Evolutionary conservation across 495 filamentous ascomycete genomes (phyloP).

Genomic region (Aspergillus bertholletiae): DNA sequence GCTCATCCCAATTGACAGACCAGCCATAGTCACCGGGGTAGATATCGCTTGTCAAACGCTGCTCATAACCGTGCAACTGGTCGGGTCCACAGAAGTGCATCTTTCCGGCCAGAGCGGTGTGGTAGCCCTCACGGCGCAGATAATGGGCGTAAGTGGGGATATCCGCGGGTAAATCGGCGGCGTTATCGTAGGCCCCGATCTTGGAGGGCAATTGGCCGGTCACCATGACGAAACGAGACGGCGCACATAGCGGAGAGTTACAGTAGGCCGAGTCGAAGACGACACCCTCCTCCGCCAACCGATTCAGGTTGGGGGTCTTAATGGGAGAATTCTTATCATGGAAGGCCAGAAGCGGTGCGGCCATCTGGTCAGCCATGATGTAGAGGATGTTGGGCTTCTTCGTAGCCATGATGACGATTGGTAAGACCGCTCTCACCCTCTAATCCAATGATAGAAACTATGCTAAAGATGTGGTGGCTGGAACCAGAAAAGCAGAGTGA

Average conservation of each 20-base stretch:
- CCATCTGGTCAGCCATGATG: conserved; percentile 92
- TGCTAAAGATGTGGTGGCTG: background rate
- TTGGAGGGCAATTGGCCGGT: conserved; percentile 82
- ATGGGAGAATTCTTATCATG: conserved; percentile 78
- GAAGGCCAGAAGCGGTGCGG: conserved; percentile 78
- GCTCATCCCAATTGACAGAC: conserved; percentile 87
- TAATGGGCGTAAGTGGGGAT: conserved; percentile 87
- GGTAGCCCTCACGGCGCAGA: conserved; percentile 76
- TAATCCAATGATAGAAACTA: background rate
- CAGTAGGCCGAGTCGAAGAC: conserved; percentile 89
- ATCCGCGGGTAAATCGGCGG: conserved; percentile 67
- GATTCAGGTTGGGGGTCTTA: conserved; percentile 80
- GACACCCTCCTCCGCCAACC: conserved; percentile 70
- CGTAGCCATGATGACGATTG: conserved; percentile 30
- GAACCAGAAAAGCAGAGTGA: conserved; percentile 2
- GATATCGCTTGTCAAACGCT: conserved; percentile 84
- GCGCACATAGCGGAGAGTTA: conserved; percentile 83
- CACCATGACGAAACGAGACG: conserved; percentile 85
- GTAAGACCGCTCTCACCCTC: background rate
- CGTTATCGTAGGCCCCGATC: conserved; percentile 87
- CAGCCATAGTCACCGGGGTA: conserved; percentile 90
- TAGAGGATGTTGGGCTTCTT: conserved; percentile 72
- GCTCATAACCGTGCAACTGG: conserved; percentile 87
- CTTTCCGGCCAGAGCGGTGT: conserved; percentile 86
- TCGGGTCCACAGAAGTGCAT: conserved; percentile 92